Evolutionary conservation across 345 rosid genomes (phyloP).

Genomic region (Rhizophora mangle): DNA sequence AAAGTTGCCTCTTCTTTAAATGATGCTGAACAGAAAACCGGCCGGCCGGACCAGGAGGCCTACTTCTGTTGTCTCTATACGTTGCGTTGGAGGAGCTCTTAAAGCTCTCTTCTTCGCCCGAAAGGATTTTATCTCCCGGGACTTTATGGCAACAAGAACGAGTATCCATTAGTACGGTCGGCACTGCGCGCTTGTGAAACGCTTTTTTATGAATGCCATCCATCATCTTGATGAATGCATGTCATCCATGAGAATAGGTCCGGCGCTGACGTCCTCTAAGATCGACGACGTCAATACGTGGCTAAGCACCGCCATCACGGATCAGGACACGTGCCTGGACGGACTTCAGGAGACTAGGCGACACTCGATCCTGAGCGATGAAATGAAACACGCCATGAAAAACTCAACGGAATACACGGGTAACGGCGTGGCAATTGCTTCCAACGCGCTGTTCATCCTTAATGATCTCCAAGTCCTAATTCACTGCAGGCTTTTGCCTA

Average conservation of each 20-base stretch:
- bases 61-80: conserved; percentile 57
- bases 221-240: conserved; percentile 14
- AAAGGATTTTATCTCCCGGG: conserved; percentile 19
- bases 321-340: conserved; percentile 20
- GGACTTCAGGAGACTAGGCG: neutral
- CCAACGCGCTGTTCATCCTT: conserved; percentile 8
- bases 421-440: conserved; percentile 31
- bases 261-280: neutral
- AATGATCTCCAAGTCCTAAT: neutral
- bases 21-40: conserved; percentile 4
- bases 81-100: conserved; percentile 46
- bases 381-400: conserved; percentile 17
- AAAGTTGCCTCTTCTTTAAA: conserved; percentile 13
- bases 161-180: conserved; percentile 3
- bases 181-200: conserved; percentile 20
- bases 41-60: conserved; percentile 24
- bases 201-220: conserved; percentile 25
- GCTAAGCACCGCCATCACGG: conserved; percentile 23
- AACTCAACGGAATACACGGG: conserved; percentile 36
- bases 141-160: neutral
- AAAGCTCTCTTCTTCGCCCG: conserved; percentile 34
- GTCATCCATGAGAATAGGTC: neutral
- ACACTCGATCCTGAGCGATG: conserved; percentile 6
- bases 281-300: conserved; percentile 18
- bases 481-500: conserved; percentile 15